These are phyloP conservation scores for Yamadazyma akitaensis DNA, from an alignment of 805 yeast species.

Conservation along the genomic window DNA sequence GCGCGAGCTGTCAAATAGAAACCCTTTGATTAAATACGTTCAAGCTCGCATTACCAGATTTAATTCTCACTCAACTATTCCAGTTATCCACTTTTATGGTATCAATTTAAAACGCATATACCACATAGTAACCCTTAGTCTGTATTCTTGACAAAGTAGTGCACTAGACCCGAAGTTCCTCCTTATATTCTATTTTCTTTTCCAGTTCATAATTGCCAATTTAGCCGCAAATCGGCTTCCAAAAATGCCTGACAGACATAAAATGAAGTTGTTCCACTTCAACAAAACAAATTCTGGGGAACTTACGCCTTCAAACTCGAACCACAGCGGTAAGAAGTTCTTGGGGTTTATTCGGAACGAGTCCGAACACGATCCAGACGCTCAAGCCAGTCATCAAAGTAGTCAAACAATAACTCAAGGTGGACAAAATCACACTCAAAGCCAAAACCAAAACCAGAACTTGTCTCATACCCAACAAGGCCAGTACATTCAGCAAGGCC, in stretches of 20 bases:
- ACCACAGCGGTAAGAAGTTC: conserved; percentile 26
- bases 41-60: neutral
- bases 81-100: neutral
- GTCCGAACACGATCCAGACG: conserved; percentile 40
- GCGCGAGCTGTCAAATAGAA: conserved; percentile 5
- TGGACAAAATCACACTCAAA: too few relatives aligned
- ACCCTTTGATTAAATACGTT: neutral
- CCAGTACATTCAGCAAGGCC: neutral
- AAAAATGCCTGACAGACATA: conserved; percentile 43
- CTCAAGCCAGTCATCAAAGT: conserved; percentile 9
- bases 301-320: conserved; percentile 30
- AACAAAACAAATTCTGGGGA: conserved; percentile 27
- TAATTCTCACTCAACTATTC: neutral
- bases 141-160: neutral
- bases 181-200: neutral
- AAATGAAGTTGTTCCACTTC: conserved; percentile 39
- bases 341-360: conserved; percentile 35
- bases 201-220: neutral
- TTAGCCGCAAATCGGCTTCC: neutral
- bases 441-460: conserved; percentile 12
- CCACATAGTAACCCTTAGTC: neutral
- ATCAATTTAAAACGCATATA: neutral
- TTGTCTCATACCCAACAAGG: neutral
- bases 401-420: conserved; percentile 15
- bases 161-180: too few relatives aligned